These are phyloP conservation scores for Magnaporthiopsis incrustans DNA, from an alignment of 2,329 filamentous ascomycete genomes.

Conservation along the genomic window DNA sequence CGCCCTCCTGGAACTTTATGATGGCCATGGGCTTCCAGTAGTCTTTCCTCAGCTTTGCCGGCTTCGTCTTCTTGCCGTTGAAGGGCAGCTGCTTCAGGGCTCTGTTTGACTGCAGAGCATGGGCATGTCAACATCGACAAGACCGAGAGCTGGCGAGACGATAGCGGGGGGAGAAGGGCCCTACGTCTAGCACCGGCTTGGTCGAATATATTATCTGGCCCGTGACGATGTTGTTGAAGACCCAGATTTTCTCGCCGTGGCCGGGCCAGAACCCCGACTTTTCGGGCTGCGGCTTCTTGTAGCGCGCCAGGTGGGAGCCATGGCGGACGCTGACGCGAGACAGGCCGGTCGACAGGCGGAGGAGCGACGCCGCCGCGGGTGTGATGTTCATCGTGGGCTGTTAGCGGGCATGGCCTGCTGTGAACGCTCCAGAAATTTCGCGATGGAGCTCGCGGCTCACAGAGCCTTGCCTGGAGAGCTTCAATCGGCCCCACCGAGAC, in stretches of 20 bases:
- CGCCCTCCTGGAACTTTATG: slow-evolving; percentile 47
- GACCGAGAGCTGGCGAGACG: no score
- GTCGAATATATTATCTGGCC: slow-evolving; percentile 47
- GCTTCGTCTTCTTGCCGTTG: slow-evolving; percentile 60
- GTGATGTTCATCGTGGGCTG: slow-evolving; percentile 12
- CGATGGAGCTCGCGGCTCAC: neutral
- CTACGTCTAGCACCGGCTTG: slow-evolving; percentile 35
- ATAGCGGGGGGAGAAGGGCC: slow-evolving; percentile 10
- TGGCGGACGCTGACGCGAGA: slow-evolving; percentile 34
- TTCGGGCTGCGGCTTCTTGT: slow-evolving; percentile 17
- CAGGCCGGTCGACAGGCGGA: slow-evolving; percentile 32
- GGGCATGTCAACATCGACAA: neutral
- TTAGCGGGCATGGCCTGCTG: slow-evolving; percentile 1
- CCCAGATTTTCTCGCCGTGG: slow-evolving; percentile 51
- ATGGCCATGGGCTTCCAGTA: slow-evolving; percentile 56
- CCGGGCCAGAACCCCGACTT: slow-evolving; percentile 23
- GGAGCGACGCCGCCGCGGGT: slow-evolving; percentile 11
- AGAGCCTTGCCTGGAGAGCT: neutral
- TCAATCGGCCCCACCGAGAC: no score
- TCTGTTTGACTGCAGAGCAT: slow-evolving; percentile 17
- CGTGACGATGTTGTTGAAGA: slow-evolving; percentile 41
- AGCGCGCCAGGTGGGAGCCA: slow-evolving; percentile 15
- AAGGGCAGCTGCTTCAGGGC: slow-evolving; percentile 39
- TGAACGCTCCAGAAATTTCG: neutral
- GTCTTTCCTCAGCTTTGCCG: slow-evolving; percentile 56